phyloP scores from a whole-genome alignment of 2,329 filamentous ascomycete genomes.

The Orbilia oligospora region DNA sequence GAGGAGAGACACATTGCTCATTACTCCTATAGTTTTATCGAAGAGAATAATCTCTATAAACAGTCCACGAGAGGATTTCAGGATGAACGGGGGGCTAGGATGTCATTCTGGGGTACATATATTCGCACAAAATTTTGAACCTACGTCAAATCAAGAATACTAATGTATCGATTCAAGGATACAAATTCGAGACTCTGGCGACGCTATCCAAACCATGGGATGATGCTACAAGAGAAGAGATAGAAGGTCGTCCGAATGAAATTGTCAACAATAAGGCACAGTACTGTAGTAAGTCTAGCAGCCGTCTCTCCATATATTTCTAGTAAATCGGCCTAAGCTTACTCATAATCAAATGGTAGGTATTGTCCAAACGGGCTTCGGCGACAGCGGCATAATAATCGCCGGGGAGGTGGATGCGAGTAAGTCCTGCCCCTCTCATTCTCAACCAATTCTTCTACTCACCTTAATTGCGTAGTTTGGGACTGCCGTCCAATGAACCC shows the following conservation, averaged over 20 bases:
- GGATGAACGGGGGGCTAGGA: constrained; percentile 78
- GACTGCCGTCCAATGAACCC: constrained; percentile 80
- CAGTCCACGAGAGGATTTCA: constrained; percentile 73
- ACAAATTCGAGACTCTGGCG: constrained; percentile 93
- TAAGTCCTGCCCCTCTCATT: constrained; percentile 66
- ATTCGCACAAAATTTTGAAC: neutral
- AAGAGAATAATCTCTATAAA: constrained; percentile 87
- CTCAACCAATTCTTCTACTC: neutral
- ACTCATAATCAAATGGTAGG: constrained; percentile 7
- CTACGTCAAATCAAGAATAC: neutral
- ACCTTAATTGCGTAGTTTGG: constrained; percentile 74
- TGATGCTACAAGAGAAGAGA: constrained; percentile 79
- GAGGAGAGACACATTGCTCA: constrained; percentile 8
- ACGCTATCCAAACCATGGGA: constrained; percentile 83
- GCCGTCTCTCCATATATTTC: no score
- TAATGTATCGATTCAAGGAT: constrained; percentile 73
- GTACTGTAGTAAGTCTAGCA: constrained; percentile 79
- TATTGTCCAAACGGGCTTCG: constrained; percentile 88
- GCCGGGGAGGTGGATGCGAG: constrained; percentile 95
- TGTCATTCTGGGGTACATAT: constrained; percentile 87
- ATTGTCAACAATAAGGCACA: constrained; percentile 90
- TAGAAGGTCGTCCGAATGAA: constrained; percentile 80
- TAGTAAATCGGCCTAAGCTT: neutral
- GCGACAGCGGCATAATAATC: constrained; percentile 80
- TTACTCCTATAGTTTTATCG: constrained; percentile 79